These are phyloP conservation scores for Fremontodendron californicum DNA, from an alignment of 345 rosid species.

Conservation along the genomic window DNA sequence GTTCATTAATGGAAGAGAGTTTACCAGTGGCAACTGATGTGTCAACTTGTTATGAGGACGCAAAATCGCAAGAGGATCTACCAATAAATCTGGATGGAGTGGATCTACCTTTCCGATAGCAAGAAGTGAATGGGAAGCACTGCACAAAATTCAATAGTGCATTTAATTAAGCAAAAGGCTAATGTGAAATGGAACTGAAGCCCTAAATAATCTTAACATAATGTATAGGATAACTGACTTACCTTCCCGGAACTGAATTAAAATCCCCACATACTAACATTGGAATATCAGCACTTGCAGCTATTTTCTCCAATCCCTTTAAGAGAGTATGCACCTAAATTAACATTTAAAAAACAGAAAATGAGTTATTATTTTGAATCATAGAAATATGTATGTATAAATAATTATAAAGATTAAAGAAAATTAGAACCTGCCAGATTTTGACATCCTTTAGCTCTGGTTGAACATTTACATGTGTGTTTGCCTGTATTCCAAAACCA, in stretches of 20 bases:
- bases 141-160: conserved; percentile 34
- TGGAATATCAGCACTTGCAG: conserved; percentile 95
- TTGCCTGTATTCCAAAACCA: conserved; percentile 62
- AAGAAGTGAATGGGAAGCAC: conserved; percentile 96
- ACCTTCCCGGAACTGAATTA: conserved; percentile 92
- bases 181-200: neutral
- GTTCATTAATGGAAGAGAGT: neutral
- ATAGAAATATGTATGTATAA: neutral
- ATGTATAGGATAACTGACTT: conserved; percentile 24
- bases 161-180: neutral
- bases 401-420: conserved; percentile 1
- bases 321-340: conserved; percentile 85
- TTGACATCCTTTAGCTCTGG: conserved; percentile 93
- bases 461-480: conserved; percentile 81
- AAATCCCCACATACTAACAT: conserved; percentile 99
- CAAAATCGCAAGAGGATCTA: conserved; percentile 84
- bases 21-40: conserved; percentile 95
- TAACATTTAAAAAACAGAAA: conserved; percentile 14
- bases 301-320: conserved; percentile 95
- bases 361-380: neutral
- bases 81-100: conserved; percentile 64
- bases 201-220: conserved; percentile 9
- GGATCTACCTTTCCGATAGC: conserved; percentile 91
- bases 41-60: conserved; percentile 82
- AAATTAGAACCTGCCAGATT: conserved; percentile 86